phyloP scores from a whole-genome alignment of 345 rosid species.

The Clausena lansium region DNA sequence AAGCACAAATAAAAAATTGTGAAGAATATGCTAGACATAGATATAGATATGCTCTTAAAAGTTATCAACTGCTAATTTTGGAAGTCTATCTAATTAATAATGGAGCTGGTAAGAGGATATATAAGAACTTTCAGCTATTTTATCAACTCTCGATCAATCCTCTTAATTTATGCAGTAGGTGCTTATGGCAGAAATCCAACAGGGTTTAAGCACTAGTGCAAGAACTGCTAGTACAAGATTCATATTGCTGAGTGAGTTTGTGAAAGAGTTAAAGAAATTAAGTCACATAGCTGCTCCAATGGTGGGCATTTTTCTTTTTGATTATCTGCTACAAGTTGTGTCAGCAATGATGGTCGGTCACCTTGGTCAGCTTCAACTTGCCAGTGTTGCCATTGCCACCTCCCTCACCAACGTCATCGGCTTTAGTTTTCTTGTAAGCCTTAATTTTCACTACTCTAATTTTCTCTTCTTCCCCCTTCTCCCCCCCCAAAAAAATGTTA shows the following conservation, averaged over 20 bases:
- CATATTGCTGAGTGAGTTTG: background rate
- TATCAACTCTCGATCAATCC: background rate
- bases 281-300: background rate
- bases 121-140: too few relatives aligned
- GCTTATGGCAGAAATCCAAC: background rate
- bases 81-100: too few relatives aligned
- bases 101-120: too few relatives aligned
- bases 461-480: too few relatives aligned
- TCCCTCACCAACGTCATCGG: background rate
- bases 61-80: too few relatives aligned
- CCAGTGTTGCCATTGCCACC: background rate
- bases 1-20: too few relatives aligned
- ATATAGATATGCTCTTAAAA: too few relatives aligned
- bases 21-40: too few relatives aligned
- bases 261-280: background rate
- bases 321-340: background rate
- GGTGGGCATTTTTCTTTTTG: background rate
- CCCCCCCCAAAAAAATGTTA: too few relatives aligned
- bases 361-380: background rate
- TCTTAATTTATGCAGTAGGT: background rate
- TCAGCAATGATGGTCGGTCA: background rate
- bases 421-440: background rate
- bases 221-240: too few relatives aligned
- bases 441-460: background rate
- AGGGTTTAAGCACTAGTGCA: background rate